phyloP scores from a whole-genome alignment of 2,329 filamentous ascomycete genomes.

The Niveomyces coronatus region DNA sequence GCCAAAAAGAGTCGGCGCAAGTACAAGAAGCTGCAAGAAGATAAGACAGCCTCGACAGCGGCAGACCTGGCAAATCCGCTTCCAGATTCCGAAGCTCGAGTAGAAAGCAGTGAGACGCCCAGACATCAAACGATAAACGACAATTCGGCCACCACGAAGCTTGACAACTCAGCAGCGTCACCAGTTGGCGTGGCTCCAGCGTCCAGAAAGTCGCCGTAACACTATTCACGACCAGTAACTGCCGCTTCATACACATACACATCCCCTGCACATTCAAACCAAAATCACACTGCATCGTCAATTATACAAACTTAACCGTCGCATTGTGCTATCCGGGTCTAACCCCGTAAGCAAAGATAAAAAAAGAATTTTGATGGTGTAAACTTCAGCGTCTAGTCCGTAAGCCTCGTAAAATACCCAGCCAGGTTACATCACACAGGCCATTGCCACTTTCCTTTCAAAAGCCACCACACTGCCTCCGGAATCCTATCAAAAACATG shows the following conservation, averaged over 20 bases:
- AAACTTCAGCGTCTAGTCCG: slow-evolving; percentile 44
- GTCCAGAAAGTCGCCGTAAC: too few species aligned
- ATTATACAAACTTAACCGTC: slow-evolving; percentile 13
- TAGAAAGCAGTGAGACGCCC: neutral
- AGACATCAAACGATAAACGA: neutral
- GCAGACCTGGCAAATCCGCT: neutral
- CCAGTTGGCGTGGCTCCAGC: too few species aligned
- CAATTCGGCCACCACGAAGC: too few species aligned
- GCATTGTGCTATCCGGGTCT: slow-evolving; percentile 22
- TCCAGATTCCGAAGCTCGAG: too few species aligned
- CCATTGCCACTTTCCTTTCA: slow-evolving; percentile 35
- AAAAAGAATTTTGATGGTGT: slow-evolving; percentile 41
- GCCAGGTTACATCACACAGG: slow-evolving; percentile 41
- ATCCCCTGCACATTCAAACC: neutral
- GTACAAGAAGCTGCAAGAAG: slow-evolving; percentile 52
- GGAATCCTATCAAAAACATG: slow-evolving; percentile 47
- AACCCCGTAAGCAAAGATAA: slow-evolving; percentile 26
- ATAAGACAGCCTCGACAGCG: slow-evolving; percentile 22
- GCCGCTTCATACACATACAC: neutral
- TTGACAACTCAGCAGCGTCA: neutral
- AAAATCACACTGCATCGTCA: slow-evolving; percentile 17
- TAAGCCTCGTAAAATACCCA: slow-evolving; percentile 34
- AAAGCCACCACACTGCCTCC: slow-evolving; percentile 39
- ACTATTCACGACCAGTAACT: too few species aligned
- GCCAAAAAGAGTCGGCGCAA: slow-evolving; percentile 78